Evolutionary conservation across 257 asterid genomes (phyloP), one percentile per base, ranked within the genome.

Genomic region (Eucommia ulmoides): DNA sequence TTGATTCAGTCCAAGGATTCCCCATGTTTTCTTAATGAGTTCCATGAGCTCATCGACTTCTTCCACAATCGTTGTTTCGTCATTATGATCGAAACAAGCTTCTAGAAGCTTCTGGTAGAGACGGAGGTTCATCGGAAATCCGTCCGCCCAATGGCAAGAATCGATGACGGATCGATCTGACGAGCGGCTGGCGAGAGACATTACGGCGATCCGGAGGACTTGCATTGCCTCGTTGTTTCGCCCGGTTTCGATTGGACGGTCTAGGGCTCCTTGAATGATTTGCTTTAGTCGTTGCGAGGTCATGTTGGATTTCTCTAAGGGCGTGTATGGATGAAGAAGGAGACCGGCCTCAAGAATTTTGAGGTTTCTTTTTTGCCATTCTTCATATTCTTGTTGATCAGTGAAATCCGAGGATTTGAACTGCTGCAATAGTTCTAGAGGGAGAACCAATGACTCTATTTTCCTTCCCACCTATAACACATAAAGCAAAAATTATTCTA

Each of bases 301-400:
- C 56, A 79, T 52, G 59, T 75, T 86, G 29, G 74, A 56, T 77
- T 68, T 80, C 50, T 86, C 99, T 53, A 86, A 64, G 15, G 95
- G 95, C 65, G 71, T 57, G 55, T 63, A 84, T 20, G 99, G 99
- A 67, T 86, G 92, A 56, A 91, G 63, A 54, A 91, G 89, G 58
- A 91, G 93, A 24, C 99, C 99, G 20, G 94, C 93, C 69, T 91
- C 95, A 0, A 91, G 94, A 75, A 86, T 72, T 64, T 64, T 76
- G 41, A 91, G 79, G 73, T 91, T 83, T 81, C 99, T 75, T 74
- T 77, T 91, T 78, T 83, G 95, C 99, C 99, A 91, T n/a, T 75
- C 62, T 44, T 77, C 84, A 19, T 79, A 83, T 63, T 91, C 99
- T 73, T 59, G 74, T 61, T 71, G 94, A 62, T 79, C 88, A 23